Base-by-base conservation (phyloP, 768 basidiomycete species). In the Imleria badia region DNA sequence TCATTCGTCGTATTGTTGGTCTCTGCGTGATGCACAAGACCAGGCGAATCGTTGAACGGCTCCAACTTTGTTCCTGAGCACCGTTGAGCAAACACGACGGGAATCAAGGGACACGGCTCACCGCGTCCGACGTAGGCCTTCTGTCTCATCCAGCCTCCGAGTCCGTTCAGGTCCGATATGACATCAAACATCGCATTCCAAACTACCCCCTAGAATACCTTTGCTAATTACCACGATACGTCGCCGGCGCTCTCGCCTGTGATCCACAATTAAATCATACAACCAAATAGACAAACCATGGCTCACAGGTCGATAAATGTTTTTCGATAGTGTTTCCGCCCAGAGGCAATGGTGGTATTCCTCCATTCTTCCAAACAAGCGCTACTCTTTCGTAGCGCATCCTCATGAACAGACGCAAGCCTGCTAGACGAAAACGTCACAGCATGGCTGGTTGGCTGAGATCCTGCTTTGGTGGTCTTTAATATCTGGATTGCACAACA, bases 71-170 rank as follows among this genome's bases (percentile, higher is more conserved):
- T 88, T 91, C 61, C 91, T 94, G 35, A 46, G 2, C n/a, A 23
- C 29, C 10, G 26, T 19, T 64, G 11, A 67, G 53, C 12, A n/a
- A n/a, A 7, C 35, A 15, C 12, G 7, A 20, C 5, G 15, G 14
- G 34, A 42, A 8, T 6, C 10, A 3, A 17, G 20, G 15, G 8
- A 29, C 7, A 38, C 8, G 1, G 59, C 78, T 29, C 62, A 92
- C 93, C 94, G 77, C 49, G 91, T 88, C 44, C 94, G 82, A 62
- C 90, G 81, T 2, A 93, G 94, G 1, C 94, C 94, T 64, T 97
- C 94, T 2, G 93, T 94, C 63, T 95, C 94, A 58, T 96, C 94
- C 42, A 96, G 71, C 30, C 86, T 75, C 94, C 94, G 96, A 12
- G 79, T 61, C 8, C 73, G 72, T 22, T 74, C 72, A 3, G 64